Base-by-base conservation (phyloP, 352 stramenopile species). In the Globisporangium yorkense region DNA sequence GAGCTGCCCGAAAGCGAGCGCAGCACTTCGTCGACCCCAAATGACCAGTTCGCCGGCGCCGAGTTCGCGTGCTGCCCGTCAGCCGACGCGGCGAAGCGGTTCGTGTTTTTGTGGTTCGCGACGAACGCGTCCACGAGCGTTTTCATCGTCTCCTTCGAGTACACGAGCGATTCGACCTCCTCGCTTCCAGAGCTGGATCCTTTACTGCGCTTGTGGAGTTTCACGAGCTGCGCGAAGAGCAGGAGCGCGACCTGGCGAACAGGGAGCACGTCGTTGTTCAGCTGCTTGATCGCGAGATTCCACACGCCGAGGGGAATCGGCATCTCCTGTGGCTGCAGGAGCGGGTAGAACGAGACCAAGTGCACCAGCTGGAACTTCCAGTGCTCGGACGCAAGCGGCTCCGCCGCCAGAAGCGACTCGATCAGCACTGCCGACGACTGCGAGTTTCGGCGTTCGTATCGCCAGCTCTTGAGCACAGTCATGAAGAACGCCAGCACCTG, bases 341-440 rank as follows among this genome's bases (percentile, higher is more conserved):
- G 70, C 18, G 80, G 83, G 58, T 83, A 88, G 16, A 92, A 56
- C 41, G 67, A 70, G 20, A 87, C 83, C 27, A 92, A 61, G 47
- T 89, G 75, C 74, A 92, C 79, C 24, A 92, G 48, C 24, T 91
- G 83, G 27, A 87, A 74, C 63, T 89, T 88, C 83, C 83, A 92
- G 56, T 92, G 83, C 31, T 80, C 76, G 5, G 63, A 62, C 4
- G 61, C 18, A 4, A 59, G 24, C 20, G 75, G 75, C 44, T 92
- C 75, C 0, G 68, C 62, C 10, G 57, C 49, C 6, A 89, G 9
- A 9, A 89, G 21, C 18, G 63, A 51, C 21, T 66, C 49, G 47
- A 89, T 33, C 31, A 84, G 46, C 33, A 51, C 31, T 21, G 54
- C 59, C 9, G 9, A 63, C 13, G 9, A 59, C 27, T 8, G 39